Base-by-base conservation (phyloP, 371 early-diverging fungal species). In the Apophysomyces variabilis region DNA sequence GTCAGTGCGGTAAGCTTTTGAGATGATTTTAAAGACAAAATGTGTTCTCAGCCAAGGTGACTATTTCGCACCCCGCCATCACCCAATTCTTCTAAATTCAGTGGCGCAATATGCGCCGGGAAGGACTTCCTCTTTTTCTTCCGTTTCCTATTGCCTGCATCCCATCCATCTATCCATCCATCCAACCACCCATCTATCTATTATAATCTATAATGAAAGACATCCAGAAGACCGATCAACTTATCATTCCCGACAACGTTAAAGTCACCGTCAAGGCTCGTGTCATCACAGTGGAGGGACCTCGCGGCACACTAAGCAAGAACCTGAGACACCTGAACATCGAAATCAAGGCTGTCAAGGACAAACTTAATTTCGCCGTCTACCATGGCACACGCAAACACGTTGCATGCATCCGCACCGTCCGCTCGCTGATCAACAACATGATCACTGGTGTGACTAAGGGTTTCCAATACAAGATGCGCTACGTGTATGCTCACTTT, bases 381-480 rank as follows among this genome's bases (percentile, higher is more conserved):
- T 98, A 98, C 97, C 95, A 96, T 87, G 99, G 97, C 66, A 89
- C 78, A 77, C 95, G 96, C 79, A 98, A 98, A 93, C 97, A 99
- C 86, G 85, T 93, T 73, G 96, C 96, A 64, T 95, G 96, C 87
- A 93, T 99, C 82, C 97, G 97, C 74, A 99, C 99, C 64, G 92
- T 98, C 69, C 92, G 95, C 79, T 94, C 98, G 69, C 90, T 96
- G 83, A 93, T 99, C 77, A 88, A 91, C 85, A 99, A 99, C 92
- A 90, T 98, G 92, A 96, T 99, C 83, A 91, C 85, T 68, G 99
- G 99, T 85, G 99, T 98, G 72, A 99, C 98, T 80, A 95, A 95
- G 85, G 99, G 99, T 65, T 99, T 92, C 93, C 89, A 93, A 83
- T 99, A 99, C 93, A 97, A 95, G 90, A 92, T 99, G 95, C 98